Base-by-base conservation (phyloP, 2,329 filamentous ascomycete genomes). In the Beauveria medogensis region DNA sequence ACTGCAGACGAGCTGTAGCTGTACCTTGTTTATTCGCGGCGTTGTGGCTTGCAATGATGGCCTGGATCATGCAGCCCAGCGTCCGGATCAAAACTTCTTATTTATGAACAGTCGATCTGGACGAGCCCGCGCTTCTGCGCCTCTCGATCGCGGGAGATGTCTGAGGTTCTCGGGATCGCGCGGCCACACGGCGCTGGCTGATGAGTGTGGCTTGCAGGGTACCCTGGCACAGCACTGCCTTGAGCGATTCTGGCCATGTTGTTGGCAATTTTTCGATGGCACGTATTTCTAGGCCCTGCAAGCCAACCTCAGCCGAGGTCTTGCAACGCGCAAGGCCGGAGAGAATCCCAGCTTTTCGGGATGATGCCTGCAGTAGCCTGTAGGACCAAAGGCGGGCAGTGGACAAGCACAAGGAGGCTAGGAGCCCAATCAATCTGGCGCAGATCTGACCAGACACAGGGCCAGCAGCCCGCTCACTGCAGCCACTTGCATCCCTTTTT, bases 371-470 rank as follows among this genome's bases (percentile, higher is more conserved):
- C 30, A 34, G 26, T 14, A 22, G 16, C 22, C 30, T 34, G 30
- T 14, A 34, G 10, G 48, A 51, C 48, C 8, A 51, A 16, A n/a
- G 26, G 30, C 30, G 26, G 48, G 10, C 47, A 30, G 26, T 24
- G 20, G 22, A 3, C 53, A 37, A 41, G 18, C 53, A 26, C 18
- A 9, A 43, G 34, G 28, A n/a, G n/a, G n/a, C n/a, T n/a, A n/a
- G n/a, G n/a, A n/a, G 41, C n/a, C 55, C 55, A 59, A 52, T 59
- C 56, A 59, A 59, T 59, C 56, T 59, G 20, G 47, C 47, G 56
- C 56, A 52, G 56, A 59, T 59, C 56, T 52, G n/a, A 43, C 24
- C 18, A 26, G 48, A 20, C 47, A 34, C 22, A 22, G 18, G 37
- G 40, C 24, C 26, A 44, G 37, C 30, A 26, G 18, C 28, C 28